Conservation (phyloP, 495 filamentous ascomycete genomes). For the Neurospora sp. region DNA sequence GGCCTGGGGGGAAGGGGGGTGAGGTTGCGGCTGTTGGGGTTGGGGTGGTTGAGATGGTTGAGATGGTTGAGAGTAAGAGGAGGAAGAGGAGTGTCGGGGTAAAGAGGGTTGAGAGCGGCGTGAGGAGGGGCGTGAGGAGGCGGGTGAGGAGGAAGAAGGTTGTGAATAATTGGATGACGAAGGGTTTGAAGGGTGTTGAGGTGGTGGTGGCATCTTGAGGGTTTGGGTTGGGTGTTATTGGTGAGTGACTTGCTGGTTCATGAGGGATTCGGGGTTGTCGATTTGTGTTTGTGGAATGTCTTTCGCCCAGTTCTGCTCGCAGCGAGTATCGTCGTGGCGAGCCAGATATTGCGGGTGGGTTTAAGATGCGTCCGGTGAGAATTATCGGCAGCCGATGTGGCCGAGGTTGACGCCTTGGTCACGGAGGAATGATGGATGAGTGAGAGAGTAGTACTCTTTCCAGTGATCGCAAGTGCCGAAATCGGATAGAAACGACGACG, state of each 20-base stretch:
- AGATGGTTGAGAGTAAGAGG: neutral
- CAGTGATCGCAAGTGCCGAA: neutral
- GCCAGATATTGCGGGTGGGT: no score
- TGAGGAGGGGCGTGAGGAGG: neutral
- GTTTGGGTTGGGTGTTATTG: neutral
- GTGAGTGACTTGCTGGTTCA: neutral
- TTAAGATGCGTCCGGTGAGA: neutral
- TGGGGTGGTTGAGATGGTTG: neutral
- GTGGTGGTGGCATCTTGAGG: neutral
- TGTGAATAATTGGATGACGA: neutral
- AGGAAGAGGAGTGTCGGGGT: neutral
- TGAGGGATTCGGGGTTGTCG: no score
- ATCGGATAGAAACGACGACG: neutral
- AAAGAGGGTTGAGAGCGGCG: neutral
- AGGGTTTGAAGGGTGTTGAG: neutral
- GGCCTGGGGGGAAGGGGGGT: neutral
- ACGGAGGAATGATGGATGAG: neutral
- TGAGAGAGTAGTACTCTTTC: neutral
- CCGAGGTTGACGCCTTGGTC: neutral
- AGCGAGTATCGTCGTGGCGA: no score
- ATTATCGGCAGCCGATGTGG: neutral
- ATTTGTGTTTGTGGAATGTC: no score
- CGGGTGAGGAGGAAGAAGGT: neutral
- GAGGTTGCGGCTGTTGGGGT: neutral
- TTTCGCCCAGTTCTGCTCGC: no score